Conservation (phyloP, 148 eudicot genomes). For the Rhododendron vialii region DNA sequence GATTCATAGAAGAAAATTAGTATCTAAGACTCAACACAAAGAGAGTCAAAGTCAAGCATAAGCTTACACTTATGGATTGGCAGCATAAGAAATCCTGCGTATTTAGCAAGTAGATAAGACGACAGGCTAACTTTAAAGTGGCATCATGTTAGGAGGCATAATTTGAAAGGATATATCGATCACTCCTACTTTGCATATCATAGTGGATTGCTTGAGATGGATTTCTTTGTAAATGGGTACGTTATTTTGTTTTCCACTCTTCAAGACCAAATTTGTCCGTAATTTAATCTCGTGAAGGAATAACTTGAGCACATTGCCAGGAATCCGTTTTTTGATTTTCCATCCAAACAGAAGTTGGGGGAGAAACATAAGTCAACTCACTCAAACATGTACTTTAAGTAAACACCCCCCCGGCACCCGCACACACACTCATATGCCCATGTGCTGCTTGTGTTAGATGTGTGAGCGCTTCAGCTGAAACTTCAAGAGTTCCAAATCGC, state of each 20-base stretch:
- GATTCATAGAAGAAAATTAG: constrained; percentile 4
- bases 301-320: not conserved
- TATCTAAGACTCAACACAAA: not conserved
- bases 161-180: not conserved
- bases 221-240: not conserved
- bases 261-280: not conserved
- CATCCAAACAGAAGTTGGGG: not conserved
- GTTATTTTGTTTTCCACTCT: not conserved
- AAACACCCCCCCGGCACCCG: too few relatives aligned
- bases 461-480: not conserved
- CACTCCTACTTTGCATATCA: not conserved
- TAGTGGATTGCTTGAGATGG: not conserved
- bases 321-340: not conserved
- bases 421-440: too few relatives aligned
- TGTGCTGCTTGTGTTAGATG: not conserved
- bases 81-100: not conserved
- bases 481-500: not conserved
- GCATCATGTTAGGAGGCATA: not conserved
- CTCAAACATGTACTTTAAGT: not conserved
- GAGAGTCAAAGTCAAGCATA: not conserved
- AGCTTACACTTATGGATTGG: not conserved
- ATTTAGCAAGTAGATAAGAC: not conserved
- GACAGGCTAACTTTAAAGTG: not conserved
- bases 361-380: not conserved
- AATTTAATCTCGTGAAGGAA: not conserved